Conservation (phyloP, 2,329 filamentous ascomycete species). For the Pseudocercospora vitis region DNA sequence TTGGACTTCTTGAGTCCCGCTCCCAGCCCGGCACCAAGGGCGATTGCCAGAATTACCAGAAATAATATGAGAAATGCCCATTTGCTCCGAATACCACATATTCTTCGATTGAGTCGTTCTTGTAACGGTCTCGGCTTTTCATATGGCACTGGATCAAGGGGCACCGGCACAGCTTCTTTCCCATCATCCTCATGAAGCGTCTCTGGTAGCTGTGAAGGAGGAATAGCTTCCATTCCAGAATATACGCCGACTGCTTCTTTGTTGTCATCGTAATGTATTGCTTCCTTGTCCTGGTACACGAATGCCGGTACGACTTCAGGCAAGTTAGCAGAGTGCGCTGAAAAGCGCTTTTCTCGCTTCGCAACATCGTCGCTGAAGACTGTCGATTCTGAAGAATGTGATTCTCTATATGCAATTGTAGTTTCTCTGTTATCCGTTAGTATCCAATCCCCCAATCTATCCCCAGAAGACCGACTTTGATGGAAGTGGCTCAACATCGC, state of each 20-base stretch:
- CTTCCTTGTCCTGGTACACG: not conserved
- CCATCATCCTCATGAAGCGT: conserved; percentile 25
- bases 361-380: not conserved
- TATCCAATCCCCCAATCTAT: not conserved
- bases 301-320: not conserved
- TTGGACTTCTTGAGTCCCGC: conserved; percentile 32
- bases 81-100: conserved; percentile 23
- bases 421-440: not conserved
- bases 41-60: conserved; percentile 34
- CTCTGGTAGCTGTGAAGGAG: not conserved
- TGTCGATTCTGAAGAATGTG: not conserved
- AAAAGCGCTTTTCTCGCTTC: not conserved
- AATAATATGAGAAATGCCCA: conserved; percentile 23
- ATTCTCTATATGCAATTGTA: not conserved
- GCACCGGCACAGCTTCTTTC: conserved; percentile 31
- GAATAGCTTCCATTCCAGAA: not conserved
- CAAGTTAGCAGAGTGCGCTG: not conserved
- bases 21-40: conserved; percentile 40
- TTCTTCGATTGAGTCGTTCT: conserved; percentile 13
- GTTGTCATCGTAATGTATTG: not conserved
- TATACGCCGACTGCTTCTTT: not conserved
- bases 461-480: not conserved
- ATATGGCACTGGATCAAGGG: conserved; percentile 14
- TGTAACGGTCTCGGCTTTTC: conserved; percentile 8
- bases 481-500: too few species aligned